phyloP scores from a whole-genome alignment of 2,329 filamentous ascomycete genomes.

The Stagonosporopsis cucurbitacearum region DNA sequence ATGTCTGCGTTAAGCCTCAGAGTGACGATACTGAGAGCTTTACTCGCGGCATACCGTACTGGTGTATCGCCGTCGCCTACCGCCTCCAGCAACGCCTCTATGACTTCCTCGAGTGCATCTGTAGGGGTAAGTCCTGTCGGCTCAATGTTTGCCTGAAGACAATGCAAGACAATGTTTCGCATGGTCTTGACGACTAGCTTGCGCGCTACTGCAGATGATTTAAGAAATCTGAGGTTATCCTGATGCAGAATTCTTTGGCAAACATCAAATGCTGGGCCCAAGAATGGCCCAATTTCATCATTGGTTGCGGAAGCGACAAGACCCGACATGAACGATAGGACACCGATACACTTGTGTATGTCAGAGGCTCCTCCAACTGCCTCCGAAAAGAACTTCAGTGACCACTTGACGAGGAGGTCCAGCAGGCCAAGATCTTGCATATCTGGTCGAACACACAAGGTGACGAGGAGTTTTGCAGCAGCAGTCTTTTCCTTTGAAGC shows the following conservation, averaged over 20 bases:
- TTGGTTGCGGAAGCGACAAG: constrained; percentile 74
- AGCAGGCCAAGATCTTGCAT: constrained; percentile 82
- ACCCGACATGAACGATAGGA: constrained; percentile 79
- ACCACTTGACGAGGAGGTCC: constrained; percentile 72
- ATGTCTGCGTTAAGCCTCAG: constrained; percentile 80
- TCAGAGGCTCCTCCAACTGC: constrained; percentile 52
- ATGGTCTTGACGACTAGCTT: constrained; percentile 87
- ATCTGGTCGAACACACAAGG: constrained; percentile 81
- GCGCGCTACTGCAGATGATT: constrained; percentile 77
- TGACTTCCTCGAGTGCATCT: constrained; percentile 71
- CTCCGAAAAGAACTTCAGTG: constrained; percentile 65
- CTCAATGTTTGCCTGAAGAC: constrained; percentile 55
- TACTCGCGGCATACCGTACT: constrained; percentile 88
- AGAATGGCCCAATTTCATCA: constrained; percentile 72
- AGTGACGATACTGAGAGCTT: constrained; percentile 86
- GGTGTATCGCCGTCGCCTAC: constrained; percentile 89
- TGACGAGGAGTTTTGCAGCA: constrained; percentile 81
- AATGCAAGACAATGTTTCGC: constrained; percentile 73
- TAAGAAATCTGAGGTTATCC: constrained; percentile 62
- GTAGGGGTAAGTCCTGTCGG: constrained; percentile 47
- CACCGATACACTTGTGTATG: constrained; percentile 78
- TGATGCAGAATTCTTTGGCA: constrained; percentile 66
- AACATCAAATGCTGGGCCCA: constrained; percentile 69
- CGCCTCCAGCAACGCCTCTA: constrained; percentile 79
- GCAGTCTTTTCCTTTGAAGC: constrained; percentile 89